phyloP scores from a whole-genome alignment of 352 stramenopile species.

The Pythium phragmiticola region DNA sequence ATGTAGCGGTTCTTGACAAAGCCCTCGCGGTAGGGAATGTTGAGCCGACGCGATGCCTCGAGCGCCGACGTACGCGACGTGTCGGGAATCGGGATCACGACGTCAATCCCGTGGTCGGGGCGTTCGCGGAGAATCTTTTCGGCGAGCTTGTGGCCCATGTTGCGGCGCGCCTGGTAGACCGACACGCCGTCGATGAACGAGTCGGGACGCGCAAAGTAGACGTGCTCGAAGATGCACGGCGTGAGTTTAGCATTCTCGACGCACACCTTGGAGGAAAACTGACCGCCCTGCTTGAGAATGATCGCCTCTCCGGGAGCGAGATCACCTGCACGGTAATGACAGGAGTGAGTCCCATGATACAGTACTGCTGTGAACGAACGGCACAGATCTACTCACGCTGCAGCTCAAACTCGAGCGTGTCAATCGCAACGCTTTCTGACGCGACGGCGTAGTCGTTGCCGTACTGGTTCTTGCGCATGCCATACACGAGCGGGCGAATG shows the following conservation, averaged over 20 bases:
- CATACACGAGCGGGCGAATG: conserved; percentile 97
- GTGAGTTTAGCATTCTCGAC: conserved; percentile 59
- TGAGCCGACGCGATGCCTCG: conserved; percentile 84
- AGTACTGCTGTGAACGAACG: background rate
- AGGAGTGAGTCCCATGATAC: no score
- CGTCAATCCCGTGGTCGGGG: conserved; percentile 95
- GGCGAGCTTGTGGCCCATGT: conserved; percentile 98
- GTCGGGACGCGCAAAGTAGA: conserved; percentile 99
- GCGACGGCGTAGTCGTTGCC: conserved; percentile 94
- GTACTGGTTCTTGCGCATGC: conserved; percentile 78
- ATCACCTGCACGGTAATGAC: conserved; percentile 50
- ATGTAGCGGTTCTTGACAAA: conserved; percentile 99
- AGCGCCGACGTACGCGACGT: conserved; percentile 96
- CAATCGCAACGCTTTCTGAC: conserved; percentile 98
- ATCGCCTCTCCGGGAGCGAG: conserved; percentile 96
- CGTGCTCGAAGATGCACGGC: conserved; percentile 99
- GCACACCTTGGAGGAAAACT: conserved; percentile 88
- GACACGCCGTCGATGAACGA: conserved; percentile 98
- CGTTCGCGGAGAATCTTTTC: conserved; percentile 92
- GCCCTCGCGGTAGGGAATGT: conserved; percentile 95
- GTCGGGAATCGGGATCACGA: conserved; percentile 99
- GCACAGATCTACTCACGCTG: conserved; percentile 45
- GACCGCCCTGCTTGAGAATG: conserved; percentile 90
- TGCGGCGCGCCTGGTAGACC: conserved; percentile 97
- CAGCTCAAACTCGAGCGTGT: conserved; percentile 96